Conservation (phyloP, 225 moss, liverwort and hornwort genomes). For the Climacium dendroides region DNA sequence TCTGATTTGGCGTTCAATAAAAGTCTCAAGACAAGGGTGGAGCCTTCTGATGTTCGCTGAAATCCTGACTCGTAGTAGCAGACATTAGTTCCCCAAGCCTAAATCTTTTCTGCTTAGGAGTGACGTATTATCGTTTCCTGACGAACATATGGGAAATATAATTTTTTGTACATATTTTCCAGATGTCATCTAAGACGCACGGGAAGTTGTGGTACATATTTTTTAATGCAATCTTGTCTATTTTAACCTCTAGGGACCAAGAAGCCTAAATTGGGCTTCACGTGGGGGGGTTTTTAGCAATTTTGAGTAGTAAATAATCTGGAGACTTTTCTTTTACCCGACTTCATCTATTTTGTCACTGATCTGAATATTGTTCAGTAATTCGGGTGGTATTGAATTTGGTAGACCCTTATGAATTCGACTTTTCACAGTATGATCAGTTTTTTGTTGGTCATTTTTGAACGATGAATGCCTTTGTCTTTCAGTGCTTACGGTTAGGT, state of each 20-base stretch:
- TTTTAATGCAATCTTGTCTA: background rate
- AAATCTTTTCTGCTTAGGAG: background rate
- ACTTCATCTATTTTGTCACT: too few relatives aligned
- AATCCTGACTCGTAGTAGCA: background rate
- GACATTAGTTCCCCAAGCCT: background rate
- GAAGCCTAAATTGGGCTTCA: background rate
- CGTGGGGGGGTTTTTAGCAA: background rate
- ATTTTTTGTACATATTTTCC: slow-evolving; percentile 13
- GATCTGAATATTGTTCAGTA: background rate
- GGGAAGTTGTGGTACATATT: background rate
- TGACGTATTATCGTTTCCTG: background rate
- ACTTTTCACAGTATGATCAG: background rate
- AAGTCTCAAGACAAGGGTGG: background rate
- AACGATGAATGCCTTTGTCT: background rate
- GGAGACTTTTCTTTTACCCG: background rate
- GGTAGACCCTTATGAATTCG: background rate
- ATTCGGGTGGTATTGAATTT: background rate
- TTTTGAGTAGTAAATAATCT: background rate
- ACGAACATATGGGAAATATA: background rate
- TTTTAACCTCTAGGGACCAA: background rate
- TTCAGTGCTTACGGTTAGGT: background rate
- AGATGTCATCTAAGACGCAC: background rate
- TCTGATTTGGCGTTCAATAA: slow-evolving; percentile 15
- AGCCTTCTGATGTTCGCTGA: background rate
- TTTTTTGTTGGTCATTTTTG: background rate